Conservation (phyloP, 495 filamentous ascomycete genomes). For the Aspergillus sparsus region DNA sequence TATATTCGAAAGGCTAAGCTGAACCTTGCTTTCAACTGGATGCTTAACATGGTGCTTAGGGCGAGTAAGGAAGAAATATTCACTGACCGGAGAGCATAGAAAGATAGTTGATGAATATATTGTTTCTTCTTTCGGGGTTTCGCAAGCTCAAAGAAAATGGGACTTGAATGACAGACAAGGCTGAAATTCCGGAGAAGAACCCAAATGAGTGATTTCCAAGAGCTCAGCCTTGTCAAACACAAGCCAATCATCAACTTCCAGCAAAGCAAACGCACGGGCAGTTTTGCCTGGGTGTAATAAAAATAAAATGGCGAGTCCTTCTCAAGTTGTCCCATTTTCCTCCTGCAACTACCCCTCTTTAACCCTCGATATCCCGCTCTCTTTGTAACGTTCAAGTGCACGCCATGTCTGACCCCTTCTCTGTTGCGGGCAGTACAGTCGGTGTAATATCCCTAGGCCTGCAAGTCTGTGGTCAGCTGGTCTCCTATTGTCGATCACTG, state of each 20-base stretch:
- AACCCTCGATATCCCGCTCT: too few species aligned
- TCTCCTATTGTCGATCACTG: conserved; percentile 4
- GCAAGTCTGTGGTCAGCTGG: conserved; percentile 6
- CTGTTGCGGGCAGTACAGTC: conserved; percentile 9
- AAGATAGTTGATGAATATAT: too few species aligned
- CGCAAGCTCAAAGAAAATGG: too few species aligned
- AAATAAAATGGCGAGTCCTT: neutral
- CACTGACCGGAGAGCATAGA: too few species aligned
- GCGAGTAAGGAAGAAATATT: too few species aligned
- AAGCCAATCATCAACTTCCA: neutral
- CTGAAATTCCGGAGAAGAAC: too few species aligned
- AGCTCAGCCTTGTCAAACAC: neutral
- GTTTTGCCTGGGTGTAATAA: neutral
- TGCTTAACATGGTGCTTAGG: too few species aligned
- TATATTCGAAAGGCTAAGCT: too few species aligned
- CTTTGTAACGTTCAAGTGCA: neutral
- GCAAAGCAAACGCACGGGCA: neutral
- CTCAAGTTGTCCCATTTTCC: neutral
- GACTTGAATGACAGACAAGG: too few species aligned
- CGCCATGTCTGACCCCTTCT: conserved; percentile 6
- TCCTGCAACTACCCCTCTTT: neutral
- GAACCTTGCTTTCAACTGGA: too few species aligned
- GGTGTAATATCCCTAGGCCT: conserved; percentile 3
- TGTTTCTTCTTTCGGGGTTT: too few species aligned
- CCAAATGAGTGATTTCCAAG: too few species aligned